Percentiles rank a stretch among this genome's conserved stretches.
Evolutionary conservation across 768 basidiomycete genomes (phyloP).

Genomic region (Boletus huronensis): DNA sequence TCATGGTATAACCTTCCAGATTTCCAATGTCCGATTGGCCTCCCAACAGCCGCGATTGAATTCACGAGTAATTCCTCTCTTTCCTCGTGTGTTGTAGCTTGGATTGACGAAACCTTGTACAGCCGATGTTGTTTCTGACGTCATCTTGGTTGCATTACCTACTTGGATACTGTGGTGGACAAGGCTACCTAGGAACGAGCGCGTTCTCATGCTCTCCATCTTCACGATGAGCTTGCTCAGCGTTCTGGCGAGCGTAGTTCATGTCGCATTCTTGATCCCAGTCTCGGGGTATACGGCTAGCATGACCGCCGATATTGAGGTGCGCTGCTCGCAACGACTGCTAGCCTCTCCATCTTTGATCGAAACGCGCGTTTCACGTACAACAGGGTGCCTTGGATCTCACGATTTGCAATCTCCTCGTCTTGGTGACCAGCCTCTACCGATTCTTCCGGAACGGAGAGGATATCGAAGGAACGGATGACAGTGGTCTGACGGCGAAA

Average conservation of each 20-base stretch:
- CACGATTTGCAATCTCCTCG: slow-evolving; percentile 15
- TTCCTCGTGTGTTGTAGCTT: background rate
- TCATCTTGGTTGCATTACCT: slow-evolving; percentile 11
- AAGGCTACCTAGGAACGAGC: slow-evolving; percentile 5
- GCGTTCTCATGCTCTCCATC: slow-evolving; percentile 8
- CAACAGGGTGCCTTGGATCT: slow-evolving; percentile 16
- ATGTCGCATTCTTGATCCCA: slow-evolving; percentile 13
- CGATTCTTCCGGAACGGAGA: slow-evolving; percentile 5
- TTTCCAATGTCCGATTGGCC: slow-evolving; percentile 1
- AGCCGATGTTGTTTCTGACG: slow-evolving; percentile 11
- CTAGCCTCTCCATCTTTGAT: too few species aligned
- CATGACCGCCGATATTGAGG: slow-evolving; percentile 19
- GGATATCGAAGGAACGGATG: background rate
- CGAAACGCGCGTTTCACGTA: background rate
- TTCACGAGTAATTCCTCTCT: background rate
- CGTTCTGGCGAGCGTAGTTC: slow-evolving; percentile 8
- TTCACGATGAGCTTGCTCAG: slow-evolving; percentile 13
- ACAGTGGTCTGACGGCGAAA: background rate
- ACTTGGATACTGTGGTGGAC: slow-evolving; percentile 3
- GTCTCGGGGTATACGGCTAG: background rate
- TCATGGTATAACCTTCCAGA: slow-evolving; percentile 7
- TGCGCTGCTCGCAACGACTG: background rate
- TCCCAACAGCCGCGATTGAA: background rate
- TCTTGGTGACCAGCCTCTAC: slow-evolving; percentile 13
- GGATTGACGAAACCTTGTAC: background rate